A percentile compares a stretch with the other conserved stretches of the same genome.
These are phyloP conservation scores for Jimgerdemannia flammicorona DNA, from an alignment of 192 early-diverging fungal species.

Conservation along the genomic window DNA sequence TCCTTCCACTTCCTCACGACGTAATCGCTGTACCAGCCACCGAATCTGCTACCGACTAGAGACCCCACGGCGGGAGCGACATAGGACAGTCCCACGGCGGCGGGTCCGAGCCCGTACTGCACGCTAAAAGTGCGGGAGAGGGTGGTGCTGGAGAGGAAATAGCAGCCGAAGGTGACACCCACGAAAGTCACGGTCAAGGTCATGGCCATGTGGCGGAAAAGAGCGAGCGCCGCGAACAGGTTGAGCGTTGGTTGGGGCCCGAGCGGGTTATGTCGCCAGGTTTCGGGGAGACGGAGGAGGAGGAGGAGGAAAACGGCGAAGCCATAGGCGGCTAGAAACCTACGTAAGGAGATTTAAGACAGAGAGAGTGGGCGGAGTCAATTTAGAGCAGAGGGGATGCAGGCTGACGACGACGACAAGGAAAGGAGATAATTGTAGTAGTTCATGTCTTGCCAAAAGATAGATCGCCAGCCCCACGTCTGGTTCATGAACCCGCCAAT, in stretches of 20 bases:
- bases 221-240: constrained; percentile 16
- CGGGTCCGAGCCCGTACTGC: constrained; percentile 25
- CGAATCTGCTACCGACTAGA: constrained; percentile 16
- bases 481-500: constrained; percentile 33
- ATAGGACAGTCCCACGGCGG: constrained; percentile 31
- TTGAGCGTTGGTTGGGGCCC: constrained; percentile 8
- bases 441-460: constrained; percentile 13
- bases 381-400: not conserved
- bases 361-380: not conserved
- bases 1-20: not conserved
- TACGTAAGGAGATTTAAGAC: not conserved
- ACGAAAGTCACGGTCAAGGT: constrained; percentile 9
- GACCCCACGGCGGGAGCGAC: constrained; percentile 19
- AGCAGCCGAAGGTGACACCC: constrained; percentile 14
- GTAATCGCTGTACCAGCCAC: constrained; percentile 17
- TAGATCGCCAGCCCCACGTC: constrained; percentile 33
- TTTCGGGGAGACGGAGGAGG: constrained; percentile 31
- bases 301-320: constrained; percentile 10
- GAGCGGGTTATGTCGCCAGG: constrained; percentile 4
- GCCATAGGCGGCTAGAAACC: constrained; percentile 20
- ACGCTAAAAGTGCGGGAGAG: constrained; percentile 26
- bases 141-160: constrained; percentile 25
- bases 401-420: not conserved
- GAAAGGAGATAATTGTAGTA: not conserved
- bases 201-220: constrained; percentile 21